A percentile compares a stretch with the other conserved stretches of the same genome.
These are phyloP conservation scores for Fusarium mundagurra DNA, from an alignment of 2,329 filamentous ascomycete species.

Conservation along the genomic window DNA sequence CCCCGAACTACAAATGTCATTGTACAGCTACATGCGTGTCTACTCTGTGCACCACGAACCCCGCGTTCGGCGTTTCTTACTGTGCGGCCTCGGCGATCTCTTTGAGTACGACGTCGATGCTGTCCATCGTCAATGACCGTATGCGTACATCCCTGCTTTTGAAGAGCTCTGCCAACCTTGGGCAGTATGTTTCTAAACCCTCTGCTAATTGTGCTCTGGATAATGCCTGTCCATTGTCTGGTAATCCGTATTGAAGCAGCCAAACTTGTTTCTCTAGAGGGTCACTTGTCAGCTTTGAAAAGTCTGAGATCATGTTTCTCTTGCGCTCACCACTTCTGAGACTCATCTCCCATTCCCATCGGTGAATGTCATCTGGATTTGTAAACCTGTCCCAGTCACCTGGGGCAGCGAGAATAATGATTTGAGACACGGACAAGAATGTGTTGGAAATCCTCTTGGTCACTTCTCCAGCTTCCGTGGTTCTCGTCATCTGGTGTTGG, in stretches of 20 bases:
- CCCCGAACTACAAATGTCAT: background rate
- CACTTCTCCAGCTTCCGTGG: background rate
- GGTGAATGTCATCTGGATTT: constrained; percentile 14
- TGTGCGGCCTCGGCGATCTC: constrained; percentile 9
- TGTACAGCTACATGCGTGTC: background rate
- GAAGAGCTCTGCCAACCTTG: constrained; percentile 5
- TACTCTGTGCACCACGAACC: background rate
- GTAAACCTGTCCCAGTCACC: constrained; percentile 11
- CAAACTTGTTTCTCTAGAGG: constrained; percentile 14
- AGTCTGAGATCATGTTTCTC: background rate
- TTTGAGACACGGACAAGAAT: background rate
- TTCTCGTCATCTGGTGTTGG: constrained; percentile 12
- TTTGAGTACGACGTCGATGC: constrained; percentile 5
- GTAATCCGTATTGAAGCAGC: constrained; percentile 14
- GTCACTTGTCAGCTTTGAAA: background rate
- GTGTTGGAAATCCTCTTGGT: background rate
- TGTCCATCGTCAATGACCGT: constrained; percentile 14
- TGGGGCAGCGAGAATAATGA: background rate
- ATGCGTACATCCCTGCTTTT: constrained; percentile 1
- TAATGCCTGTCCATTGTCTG: background rate
- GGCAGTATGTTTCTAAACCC: background rate
- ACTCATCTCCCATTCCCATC: constrained; percentile 27
- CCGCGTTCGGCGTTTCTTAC: background rate
- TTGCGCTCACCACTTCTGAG: constrained; percentile 6
- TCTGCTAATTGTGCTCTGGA: background rate